phyloP scores from a whole-genome alignment of 2,329 filamentous ascomycete species.

The Clathrospora elynae region DNA sequence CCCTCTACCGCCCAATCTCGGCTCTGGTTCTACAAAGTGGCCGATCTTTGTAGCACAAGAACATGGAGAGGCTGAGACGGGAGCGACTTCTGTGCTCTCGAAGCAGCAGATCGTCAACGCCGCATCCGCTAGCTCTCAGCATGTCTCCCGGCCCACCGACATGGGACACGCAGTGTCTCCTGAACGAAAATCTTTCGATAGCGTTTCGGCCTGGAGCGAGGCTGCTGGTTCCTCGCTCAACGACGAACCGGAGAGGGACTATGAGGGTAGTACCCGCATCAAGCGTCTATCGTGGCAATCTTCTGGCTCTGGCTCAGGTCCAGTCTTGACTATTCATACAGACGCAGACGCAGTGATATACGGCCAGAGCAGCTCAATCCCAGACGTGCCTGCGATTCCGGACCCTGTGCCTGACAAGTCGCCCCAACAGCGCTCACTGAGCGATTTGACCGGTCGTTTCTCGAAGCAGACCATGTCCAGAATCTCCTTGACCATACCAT shows the following conservation, averaged over 20 bases:
- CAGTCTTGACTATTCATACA: constrained; percentile 27
- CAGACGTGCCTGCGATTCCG: constrained; percentile 17
- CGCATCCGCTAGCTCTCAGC: not conserved
- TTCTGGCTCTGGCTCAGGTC: constrained; percentile 19
- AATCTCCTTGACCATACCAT: constrained; percentile 6
- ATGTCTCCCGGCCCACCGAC: constrained; percentile 1
- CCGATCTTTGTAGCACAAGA: constrained; percentile 13
- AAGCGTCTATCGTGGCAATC: constrained; percentile 30
- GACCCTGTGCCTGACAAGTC: not conserved
- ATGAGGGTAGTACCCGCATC: constrained; percentile 15
- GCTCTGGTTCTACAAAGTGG: constrained; percentile 18
- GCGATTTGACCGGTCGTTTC: constrained; percentile 14
- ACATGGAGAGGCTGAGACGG: not conserved
- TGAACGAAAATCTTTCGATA: constrained; percentile 6
- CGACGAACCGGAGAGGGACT: constrained; percentile 8
- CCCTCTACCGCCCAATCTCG: constrained; percentile 2
- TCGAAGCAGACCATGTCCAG: constrained; percentile 16
- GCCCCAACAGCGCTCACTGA: constrained; percentile 11
- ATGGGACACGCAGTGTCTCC: constrained; percentile 1
- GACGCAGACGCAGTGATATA: constrained; percentile 36
- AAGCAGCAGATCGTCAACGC: not conserved
- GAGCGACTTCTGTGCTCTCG: not conserved
- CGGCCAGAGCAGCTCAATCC: constrained; percentile 11
- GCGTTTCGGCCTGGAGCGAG: constrained; percentile 11
- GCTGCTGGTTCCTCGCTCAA: constrained; percentile 10